Conservation (phyloP, 202 grass and related monocot genomes). For the Dendrocalamus latiflorus region DNA sequence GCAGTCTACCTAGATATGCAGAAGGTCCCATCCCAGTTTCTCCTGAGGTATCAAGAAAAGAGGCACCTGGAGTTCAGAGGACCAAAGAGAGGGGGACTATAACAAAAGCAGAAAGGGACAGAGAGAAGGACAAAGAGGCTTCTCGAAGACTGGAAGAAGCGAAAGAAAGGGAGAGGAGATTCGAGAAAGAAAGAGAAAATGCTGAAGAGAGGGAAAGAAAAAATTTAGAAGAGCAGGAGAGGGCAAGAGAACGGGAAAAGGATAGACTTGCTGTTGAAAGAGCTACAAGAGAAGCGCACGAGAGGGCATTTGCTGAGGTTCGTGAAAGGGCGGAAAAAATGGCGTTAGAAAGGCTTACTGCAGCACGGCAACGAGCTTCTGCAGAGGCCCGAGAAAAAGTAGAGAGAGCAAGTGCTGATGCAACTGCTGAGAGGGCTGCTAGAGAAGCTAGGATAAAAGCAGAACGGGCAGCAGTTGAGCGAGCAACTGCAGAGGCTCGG, state of each 20-base stretch:
- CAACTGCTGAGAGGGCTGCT: slow-evolving; percentile 35
- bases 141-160: slow-evolving; percentile 41
- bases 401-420: slow-evolving; percentile 46
- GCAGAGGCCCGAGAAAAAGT: slow-evolving; percentile 67
- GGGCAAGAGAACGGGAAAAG: slow-evolving; percentile 54
- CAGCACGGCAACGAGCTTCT: slow-evolving; percentile 67
- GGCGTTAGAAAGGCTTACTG: slow-evolving; percentile 57
- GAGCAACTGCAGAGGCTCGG: slow-evolving; percentile 83
- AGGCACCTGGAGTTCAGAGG: slow-evolving; percentile 5
- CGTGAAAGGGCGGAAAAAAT: slow-evolving; percentile 80
- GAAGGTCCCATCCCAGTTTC: slow-evolving; percentile 26
- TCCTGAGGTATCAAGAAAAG: slow-evolving; percentile 21
- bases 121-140: slow-evolving; percentile 31
- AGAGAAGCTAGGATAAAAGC: slow-evolving; percentile 72
- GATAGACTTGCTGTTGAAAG: slow-evolving; percentile 79
- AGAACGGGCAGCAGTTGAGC: slow-evolving; percentile 83
- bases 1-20: slow-evolving; percentile 15
- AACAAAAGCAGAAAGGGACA: slow-evolving; percentile 20
- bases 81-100: slow-evolving; percentile 25
- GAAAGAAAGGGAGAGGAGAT: slow-evolving; percentile 46
- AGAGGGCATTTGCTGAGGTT: slow-evolving; percentile 62
- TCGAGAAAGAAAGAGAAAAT: slow-evolving; percentile 41
- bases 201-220: slow-evolving; percentile 42
- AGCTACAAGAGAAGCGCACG: slow-evolving; percentile 74
- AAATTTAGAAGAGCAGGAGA: slow-evolving; percentile 57